phyloP scores from a whole-genome alignment of 805 yeast species.

The Suhomyces faveliae region DNA sequence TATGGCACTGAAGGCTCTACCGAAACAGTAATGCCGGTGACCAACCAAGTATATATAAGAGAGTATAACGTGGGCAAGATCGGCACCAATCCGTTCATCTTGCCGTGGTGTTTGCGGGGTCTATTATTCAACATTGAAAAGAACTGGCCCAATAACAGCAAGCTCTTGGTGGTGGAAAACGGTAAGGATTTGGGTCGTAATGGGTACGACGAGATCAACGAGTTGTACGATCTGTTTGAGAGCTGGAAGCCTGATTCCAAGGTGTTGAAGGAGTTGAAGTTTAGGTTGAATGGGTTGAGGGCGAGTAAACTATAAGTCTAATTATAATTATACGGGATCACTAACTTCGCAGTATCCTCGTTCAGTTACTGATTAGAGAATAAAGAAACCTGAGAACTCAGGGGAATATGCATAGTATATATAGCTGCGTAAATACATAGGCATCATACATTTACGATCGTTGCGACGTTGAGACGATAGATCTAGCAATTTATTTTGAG shows the following conservation, averaged over 20 bases:
- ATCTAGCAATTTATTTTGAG: too few relatives aligned
- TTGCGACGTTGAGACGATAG: too few relatives aligned
- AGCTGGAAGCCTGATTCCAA: constrained; percentile 87
- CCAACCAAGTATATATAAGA: constrained; percentile 36
- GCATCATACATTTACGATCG: too few relatives aligned
- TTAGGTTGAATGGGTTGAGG: constrained; percentile 59
- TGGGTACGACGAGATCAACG: constrained; percentile 54
- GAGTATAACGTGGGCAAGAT: constrained; percentile 62
- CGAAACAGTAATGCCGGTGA: constrained; percentile 21
- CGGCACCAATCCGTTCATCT: constrained; percentile 76
- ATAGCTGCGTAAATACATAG: too few relatives aligned
- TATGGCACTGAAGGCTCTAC: constrained; percentile 11
- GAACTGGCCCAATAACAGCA: constrained; percentile 47
- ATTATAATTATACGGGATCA: too few relatives aligned
- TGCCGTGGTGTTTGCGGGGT: constrained; percentile 94
- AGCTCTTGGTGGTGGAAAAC: constrained; percentile 28
- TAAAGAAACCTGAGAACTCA: too few relatives aligned
- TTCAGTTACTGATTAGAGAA: too few relatives aligned
- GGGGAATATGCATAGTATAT: too few relatives aligned
- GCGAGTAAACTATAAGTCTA: constrained; percentile 32
- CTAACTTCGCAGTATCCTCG: too few relatives aligned
- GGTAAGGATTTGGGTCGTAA: constrained; percentile 31
- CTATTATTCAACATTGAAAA: constrained; percentile 61
- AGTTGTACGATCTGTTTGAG: constrained; percentile 69
- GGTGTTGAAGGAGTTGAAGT: constrained; percentile 78